These are phyloP conservation scores for Trichoderma pleuroti DNA, from an alignment of 2,329 filamentous ascomycete species.

Conservation along the genomic window DNA sequence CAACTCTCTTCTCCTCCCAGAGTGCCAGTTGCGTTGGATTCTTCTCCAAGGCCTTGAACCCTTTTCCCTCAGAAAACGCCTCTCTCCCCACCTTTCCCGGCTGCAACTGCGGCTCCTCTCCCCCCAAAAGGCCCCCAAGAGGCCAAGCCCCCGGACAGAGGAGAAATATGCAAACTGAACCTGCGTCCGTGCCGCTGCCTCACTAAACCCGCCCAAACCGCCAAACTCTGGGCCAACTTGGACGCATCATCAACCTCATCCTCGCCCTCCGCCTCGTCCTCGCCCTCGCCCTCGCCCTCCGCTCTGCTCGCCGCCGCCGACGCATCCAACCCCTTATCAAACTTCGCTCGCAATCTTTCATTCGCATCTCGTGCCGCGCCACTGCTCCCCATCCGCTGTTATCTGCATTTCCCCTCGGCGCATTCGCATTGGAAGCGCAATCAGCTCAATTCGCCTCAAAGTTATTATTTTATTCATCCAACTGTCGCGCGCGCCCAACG, in stretches of 20 bases:
- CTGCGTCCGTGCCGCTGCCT: neutral
- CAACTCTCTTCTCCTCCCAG: neutral
- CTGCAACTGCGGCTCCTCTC: constrained; percentile 3
- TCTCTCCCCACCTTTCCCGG: constrained; percentile 15
- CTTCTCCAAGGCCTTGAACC: neutral
- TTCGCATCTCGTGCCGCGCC: neutral
- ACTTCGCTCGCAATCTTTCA: neutral
- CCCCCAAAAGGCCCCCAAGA: neutral
- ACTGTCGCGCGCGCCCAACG: neutral
- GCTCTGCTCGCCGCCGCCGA: neutral
- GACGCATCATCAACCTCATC: neutral
- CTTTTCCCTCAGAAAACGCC: neutral
- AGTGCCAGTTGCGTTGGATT: neutral
- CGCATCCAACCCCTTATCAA: neutral
- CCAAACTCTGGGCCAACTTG: neutral
- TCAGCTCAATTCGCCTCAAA: neutral
- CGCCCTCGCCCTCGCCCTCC: neutral
- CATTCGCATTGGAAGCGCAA: neutral
- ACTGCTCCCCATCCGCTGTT: neutral
- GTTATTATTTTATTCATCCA: neutral
- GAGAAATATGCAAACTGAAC: constrained; percentile 5
- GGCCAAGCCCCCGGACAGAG: constrained; percentile 2
- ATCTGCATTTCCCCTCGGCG: neutral
- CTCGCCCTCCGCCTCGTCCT: neutral
- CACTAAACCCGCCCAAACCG: neutral